Base-by-base conservation (phyloP, 176 grass and related monocot genomes). In the Musa acuminata region DNA sequence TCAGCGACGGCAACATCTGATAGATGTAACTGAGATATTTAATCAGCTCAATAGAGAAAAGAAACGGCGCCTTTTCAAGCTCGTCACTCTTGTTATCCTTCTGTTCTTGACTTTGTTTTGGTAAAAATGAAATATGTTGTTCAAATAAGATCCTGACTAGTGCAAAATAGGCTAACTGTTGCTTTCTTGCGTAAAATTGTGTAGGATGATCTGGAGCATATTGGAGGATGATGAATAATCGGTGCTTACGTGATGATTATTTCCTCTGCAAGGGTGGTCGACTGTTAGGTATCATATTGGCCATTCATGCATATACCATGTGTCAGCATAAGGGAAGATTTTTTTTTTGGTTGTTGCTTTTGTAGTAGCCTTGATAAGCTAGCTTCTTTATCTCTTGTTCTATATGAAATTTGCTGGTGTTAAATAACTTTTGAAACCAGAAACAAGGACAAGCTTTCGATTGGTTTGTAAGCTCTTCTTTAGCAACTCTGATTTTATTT, bases 1-100 rank as follows among this genome's bases (percentile, higher is more conserved):
- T 72, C 72, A 89, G 65, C 80, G 79, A 0, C 85, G 82, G 2
- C 90, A 94, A 48, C 86, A 99, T 86, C 76, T 99, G n/a, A 88
- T 99, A 82, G 95, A 99, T 86, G 95, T 99, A 12, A 99, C 95
- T 0, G 95, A 99, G 88, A 94, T 99, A 77, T 99, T 94, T 94
- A 99, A 99, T 89, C 88, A 87, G 9, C 84, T 99, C 62, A 77
- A 75, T 13, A 80, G 72, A 52, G 95, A 99, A 81, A 99, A 99
- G 81, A 94, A 94, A 76, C 80, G 84, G 1, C 90, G 95, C 10
- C 75, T 99, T 62, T 83, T 99, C 78, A 99, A 99, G 82, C 89
- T 99, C 35, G 73, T 84, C 66, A 83, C 72, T 84, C 88, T 94
- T 67, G 76, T 94, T 8, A 49, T 89, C 59, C 81, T 99, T 69